A percentile compares a stretch with the other conserved stretches of the same genome.
Conservation (phyloP, 441 rosid species). For the Euphorbia celastroides region DNA sequence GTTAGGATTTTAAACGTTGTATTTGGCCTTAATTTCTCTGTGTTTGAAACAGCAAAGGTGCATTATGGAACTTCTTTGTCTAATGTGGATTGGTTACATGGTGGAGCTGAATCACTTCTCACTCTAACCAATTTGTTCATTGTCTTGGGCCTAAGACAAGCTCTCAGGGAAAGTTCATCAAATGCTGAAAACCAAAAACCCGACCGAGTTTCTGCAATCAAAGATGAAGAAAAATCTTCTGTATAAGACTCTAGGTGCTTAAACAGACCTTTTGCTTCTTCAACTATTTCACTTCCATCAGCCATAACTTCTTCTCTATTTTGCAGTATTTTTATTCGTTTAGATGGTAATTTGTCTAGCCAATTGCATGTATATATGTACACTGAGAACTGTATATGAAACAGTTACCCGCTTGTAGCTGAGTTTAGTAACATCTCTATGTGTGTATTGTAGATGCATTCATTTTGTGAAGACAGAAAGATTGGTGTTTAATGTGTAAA, state of each 20-base stretch:
- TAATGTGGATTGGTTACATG: conserved; percentile 89
- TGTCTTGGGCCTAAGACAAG: conserved; percentile 78
- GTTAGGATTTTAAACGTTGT: not conserved
- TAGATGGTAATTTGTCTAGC: no score
- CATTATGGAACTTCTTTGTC: conserved; percentile 78
- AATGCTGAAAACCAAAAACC: conserved; percentile 26
- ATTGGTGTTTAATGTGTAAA: not conserved
- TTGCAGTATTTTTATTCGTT: not conserved
- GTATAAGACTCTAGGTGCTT: conserved; percentile 24
- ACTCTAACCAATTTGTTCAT: conserved; percentile 78
- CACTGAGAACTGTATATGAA: no score
- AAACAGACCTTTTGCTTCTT: not conserved
- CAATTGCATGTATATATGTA: no score
- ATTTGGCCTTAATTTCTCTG: not conserved
- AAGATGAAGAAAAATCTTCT: conserved; percentile 33
- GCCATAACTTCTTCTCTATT: not conserved
- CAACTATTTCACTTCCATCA: no score
- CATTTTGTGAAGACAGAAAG: not conserved
- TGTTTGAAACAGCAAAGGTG: conserved; percentile 64
- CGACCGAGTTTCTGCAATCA: conserved; percentile 16
- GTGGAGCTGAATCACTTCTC: conserved; percentile 85
- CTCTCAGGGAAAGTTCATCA: conserved; percentile 36
- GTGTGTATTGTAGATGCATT: no score
- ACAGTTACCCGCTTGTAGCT: no score
- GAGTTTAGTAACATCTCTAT: no score